Evolutionary conservation across 202 grass and related monocot genomes (phyloP), one percentile per base, ranked within the genome.

Genomic region (Eragrostis tef): DNA sequence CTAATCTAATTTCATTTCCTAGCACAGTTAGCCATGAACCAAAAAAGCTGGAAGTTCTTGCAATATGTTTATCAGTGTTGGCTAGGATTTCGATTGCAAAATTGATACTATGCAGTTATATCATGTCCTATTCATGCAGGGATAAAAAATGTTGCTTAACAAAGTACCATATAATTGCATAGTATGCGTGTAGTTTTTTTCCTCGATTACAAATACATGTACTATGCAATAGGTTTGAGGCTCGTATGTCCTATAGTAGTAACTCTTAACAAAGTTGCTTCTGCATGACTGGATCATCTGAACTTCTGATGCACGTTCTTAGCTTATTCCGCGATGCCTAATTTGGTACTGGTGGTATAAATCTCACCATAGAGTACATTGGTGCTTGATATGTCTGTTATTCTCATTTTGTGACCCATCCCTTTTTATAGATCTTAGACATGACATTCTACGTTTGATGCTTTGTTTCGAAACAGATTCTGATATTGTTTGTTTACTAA

Each of bases 391-490:
- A 11, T 62, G 63, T 44, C n/a, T 24, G 71, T 24, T 77, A 68
- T 36, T 34, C 14, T 74, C n/a, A 56, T 48, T 26, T 64, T 81
- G 7, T 13, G 16, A 43, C 39, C 48, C 57, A 66, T 48, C 39
- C 20, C 59, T 71, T 56, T 67, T 21, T 81, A 71, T 49, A 81
- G 64, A 67, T 51, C 5, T 72, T 43, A n/a, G 27, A 4, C n/a
- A 36, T 75, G 26, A 26, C 49, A 29, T 59, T 71, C 64, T 47
- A 29, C 43, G 29, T 49, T 72, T 62, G 78, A 67, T 73, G 71
- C 43, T 79, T 53, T 74, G 47, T 72, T 79, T 46, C 61, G 75
- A 41, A 9, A 29, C 88, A 98, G 96, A 81, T 93, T 57, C 77
- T 79, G 67, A 76, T 81, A 67, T 58, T 58, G 31, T 82, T 42